phyloP scores from a whole-genome alignment of 1,284 basidiomycete species.

The Irpex sp. region DNA sequence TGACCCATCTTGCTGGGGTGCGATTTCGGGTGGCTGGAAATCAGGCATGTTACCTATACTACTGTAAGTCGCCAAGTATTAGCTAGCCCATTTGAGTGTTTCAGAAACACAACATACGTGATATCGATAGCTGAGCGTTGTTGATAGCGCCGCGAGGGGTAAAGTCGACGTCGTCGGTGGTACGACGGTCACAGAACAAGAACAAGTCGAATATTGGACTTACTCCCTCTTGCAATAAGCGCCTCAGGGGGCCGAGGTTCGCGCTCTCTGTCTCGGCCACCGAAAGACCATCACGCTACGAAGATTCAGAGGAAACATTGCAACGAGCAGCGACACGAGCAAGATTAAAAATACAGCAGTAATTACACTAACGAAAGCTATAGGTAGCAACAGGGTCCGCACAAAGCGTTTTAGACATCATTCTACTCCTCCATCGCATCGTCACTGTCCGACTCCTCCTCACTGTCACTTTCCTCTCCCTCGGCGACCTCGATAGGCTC shows the following conservation, averaged over 20 bases:
- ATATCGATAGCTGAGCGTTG: neutral
- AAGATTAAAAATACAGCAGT: slow-evolving; percentile 1
- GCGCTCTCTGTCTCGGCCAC: neutral
- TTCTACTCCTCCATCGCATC: slow-evolving; percentile 36
- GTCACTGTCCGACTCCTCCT: slow-evolving; percentile 59
- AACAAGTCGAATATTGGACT: neutral
- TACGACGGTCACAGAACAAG: neutral
- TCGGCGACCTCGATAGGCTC: slow-evolving; percentile 82
- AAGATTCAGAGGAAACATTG: neutral
- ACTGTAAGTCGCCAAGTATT: neutral
- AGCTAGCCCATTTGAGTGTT: neutral
- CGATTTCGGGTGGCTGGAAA: slow-evolving; percentile 48
- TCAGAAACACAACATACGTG: neutral
- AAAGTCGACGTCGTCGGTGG: neutral
- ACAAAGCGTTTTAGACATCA: neutral
- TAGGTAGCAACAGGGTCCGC: neutral
- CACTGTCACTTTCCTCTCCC: slow-evolving; percentile 81
- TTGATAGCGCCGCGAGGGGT: neutral
- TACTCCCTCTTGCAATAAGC: neutral
- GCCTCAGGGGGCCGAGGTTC: neutral
- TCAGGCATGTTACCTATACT: slow-evolving; percentile 39
- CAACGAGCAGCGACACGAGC: neutral
- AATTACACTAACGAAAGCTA: neutral
- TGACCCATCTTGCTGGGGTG: slow-evolving; percentile 50
- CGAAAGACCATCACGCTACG: neutral